A percentile compares a stretch with the other conserved stretches of the same genome.
These are phyloP conservation scores for Hymenoscyphus repandus DNA, from an alignment of 2,329 filamentous ascomycete genomes.

Conservation along the genomic window DNA sequence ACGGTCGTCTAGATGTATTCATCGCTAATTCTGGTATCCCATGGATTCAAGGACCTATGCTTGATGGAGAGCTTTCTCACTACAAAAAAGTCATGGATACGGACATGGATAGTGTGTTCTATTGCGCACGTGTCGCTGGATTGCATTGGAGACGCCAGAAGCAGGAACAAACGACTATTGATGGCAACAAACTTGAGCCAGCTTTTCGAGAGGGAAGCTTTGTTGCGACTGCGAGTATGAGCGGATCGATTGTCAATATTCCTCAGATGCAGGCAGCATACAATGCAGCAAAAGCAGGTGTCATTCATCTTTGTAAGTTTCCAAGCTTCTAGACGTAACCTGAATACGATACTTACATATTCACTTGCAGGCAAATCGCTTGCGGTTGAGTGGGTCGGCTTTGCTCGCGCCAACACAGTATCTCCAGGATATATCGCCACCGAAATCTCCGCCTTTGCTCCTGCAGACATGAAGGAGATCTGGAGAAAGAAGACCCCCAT, in stretches of 20 bases:
- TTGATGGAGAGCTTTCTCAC: conserved; percentile 58
- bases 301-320: conserved; percentile 50
- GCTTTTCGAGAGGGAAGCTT: conserved; percentile 63
- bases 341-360: background rate
- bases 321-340: background rate
- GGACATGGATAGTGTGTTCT: conserved; percentile 73
- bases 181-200: conserved; percentile 53
- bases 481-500: conserved; percentile 59
- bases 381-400: conserved; percentile 72
- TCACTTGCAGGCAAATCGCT: conserved; percentile 55
- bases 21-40: conserved; percentile 74
- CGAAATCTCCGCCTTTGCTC: conserved; percentile 62
- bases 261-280: conserved; percentile 71
- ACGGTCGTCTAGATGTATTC: conserved; percentile 71
- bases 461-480: conserved; percentile 60
- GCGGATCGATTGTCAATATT: conserved; percentile 71
- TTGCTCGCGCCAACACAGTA: conserved; percentile 66
- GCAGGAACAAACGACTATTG: conserved; percentile 56
- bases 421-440: conserved; percentile 74
- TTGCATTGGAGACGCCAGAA: conserved; percentile 66
- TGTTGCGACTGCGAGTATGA: conserved; percentile 75
- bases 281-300: conserved; percentile 66
- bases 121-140: conserved; percentile 67
- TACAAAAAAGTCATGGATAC: conserved; percentile 64
- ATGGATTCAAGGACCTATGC: conserved; percentile 64